phyloP scores from a whole-genome alignment of 176 grass and related monocot genomes.

The Paspalum notatum region DNA sequence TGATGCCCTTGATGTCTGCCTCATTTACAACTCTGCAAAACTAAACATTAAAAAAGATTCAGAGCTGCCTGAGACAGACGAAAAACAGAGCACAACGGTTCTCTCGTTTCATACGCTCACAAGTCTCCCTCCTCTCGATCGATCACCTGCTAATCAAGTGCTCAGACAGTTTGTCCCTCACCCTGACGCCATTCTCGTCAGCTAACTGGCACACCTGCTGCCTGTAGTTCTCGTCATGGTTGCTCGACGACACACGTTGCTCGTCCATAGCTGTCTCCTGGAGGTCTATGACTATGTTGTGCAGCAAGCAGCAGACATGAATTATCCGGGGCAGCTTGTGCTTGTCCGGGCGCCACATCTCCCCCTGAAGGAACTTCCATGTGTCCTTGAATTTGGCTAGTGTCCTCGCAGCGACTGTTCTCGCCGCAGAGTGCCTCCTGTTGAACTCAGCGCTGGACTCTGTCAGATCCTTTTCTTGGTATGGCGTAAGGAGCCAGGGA shows the following conservation, averaged over 20 bases:
- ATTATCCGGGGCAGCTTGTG: slow-evolving; percentile 93
- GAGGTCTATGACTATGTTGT: slow-evolving; percentile 80
- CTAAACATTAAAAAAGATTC: slow-evolving; percentile 31
- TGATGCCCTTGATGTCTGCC: neutral
- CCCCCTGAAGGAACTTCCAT: slow-evolving; percentile 88
- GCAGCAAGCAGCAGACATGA: slow-evolving; percentile 82
- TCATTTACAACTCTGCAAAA: slow-evolving; percentile 42
- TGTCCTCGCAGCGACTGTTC: slow-evolving; percentile 53
- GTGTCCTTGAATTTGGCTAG: slow-evolving; percentile 80
- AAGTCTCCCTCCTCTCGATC: neutral
- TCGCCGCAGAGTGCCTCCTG: slow-evolving; percentile 46
- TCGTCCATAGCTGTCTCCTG: slow-evolving; percentile 52
- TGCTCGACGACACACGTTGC: slow-evolving; percentile 2
- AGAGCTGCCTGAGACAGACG: slow-evolving; percentile 39
- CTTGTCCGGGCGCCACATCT: slow-evolving; percentile 97
- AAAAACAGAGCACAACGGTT: slow-evolving; percentile 19
- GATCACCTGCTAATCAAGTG: slow-evolving; percentile 48
- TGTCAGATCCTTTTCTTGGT: slow-evolving; percentile 61
- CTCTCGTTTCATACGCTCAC: neutral
- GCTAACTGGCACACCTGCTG: slow-evolving; percentile 61
- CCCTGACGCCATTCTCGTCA: slow-evolving; percentile 59
- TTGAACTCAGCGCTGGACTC: slow-evolving; percentile 56
- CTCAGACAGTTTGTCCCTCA: slow-evolving; percentile 60
- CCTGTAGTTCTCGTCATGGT: slow-evolving; percentile 73
- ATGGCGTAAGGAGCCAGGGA: slow-evolving; percentile 72